These are phyloP conservation scores for Colletotrichum sp. DNA, from an alignment of 2,329 filamentous ascomycete species.

Conservation along the genomic window DNA sequence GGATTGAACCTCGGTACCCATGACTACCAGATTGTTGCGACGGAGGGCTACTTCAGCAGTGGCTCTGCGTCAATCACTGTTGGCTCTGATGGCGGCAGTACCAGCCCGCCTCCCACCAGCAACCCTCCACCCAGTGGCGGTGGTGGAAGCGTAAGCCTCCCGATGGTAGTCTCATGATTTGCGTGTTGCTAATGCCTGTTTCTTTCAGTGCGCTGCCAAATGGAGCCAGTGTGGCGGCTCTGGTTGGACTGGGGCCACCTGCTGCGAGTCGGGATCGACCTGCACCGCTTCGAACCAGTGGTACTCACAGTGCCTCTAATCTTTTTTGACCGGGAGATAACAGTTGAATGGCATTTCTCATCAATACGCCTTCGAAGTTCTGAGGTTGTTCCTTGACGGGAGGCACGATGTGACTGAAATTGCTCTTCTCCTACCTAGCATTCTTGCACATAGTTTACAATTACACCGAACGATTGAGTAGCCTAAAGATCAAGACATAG, in stretches of 20 bases:
- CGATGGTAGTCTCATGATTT: accelerated
- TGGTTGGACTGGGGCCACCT: constrained; percentile 27
- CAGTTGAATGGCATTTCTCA: background rate
- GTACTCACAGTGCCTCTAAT: constrained; percentile 28
- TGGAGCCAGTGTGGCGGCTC: constrained; percentile 27
- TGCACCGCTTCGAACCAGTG: constrained; percentile 26
- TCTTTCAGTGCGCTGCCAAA: constrained; percentile 19
- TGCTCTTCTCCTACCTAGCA: background rate
- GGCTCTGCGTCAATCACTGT: constrained; percentile 29
- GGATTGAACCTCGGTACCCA: constrained; percentile 54
- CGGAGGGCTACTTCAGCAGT: constrained; percentile 48
- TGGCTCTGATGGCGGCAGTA: background rate
- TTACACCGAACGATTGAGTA: background rate
- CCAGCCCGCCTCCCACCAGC: background rate
- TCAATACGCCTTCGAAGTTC: background rate
- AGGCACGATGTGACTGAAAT: accelerated
- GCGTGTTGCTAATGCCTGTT: accelerated
- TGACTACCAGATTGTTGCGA: constrained; percentile 59
- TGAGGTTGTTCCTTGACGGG: background rate
- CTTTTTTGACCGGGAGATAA: background rate
- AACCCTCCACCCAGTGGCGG: constrained; percentile 3
- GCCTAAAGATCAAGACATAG: no score
- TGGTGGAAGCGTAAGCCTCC: background rate
- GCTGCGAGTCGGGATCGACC: constrained; percentile 26
- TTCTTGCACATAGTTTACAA: background rate